These are phyloP conservation scores for Parafenestella ontariensis DNA, from an alignment of 2,329 filamentous ascomycete species.

Conservation along the genomic window DNA sequence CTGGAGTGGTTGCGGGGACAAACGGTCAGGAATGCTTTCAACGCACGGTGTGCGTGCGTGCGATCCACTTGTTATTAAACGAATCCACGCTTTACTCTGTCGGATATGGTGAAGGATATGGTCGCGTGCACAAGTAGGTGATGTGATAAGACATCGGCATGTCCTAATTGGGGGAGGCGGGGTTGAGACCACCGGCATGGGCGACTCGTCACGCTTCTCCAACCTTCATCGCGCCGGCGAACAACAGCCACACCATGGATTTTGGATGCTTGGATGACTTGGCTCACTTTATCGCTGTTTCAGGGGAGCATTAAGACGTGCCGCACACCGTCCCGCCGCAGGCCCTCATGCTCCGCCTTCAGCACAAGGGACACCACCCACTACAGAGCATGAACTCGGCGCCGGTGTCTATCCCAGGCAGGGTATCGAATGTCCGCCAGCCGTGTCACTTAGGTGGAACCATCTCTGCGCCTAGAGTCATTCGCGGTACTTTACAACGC, in stretches of 20 bases:
- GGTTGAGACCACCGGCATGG: neutral
- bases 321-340: no score
- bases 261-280: no score
- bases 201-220: neutral
- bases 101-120: neutral
- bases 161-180: neutral
- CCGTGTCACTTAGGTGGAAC: no score
- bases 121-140: neutral
- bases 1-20: neutral
- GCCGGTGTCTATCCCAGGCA: no score
- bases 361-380: no score
- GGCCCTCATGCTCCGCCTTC: no score
- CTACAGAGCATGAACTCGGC: no score
- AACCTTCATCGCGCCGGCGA: neutral
- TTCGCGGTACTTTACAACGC: no score
- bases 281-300: no score
- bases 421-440: no score
- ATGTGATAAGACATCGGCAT: neutral
- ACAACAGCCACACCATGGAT: neutral
- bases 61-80: neutral
- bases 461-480: no score
- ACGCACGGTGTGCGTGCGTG: neutral
- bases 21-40: neutral
- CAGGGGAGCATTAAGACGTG: no score
- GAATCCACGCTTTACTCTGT: neutral